Evolutionary conservation across 2,329 filamentous ascomycete species (phyloP), one percentile per base, ranked within the genome.

Genomic region (Epichloe scottii): DNA sequence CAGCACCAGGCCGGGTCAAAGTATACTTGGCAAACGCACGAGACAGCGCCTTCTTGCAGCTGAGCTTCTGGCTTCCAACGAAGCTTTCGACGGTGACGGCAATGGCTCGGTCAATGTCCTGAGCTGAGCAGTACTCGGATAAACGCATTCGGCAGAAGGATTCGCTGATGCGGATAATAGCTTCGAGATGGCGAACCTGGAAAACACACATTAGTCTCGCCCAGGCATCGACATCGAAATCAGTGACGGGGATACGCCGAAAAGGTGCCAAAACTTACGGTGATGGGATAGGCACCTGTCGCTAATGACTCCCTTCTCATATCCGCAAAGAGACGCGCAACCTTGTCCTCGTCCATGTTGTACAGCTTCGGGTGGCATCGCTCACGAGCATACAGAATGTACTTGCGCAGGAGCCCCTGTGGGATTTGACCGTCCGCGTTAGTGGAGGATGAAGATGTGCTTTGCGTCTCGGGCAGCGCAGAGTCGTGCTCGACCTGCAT

Each of bases 281-380:
- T 98, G 56, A 98, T 98, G 4, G 93, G 93, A 67, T 97, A 98
- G 21, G 91, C 93, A 21, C 93, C 93, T 23, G 93, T 98, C 1
- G 90, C 90, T 55, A 96, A 72, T 23, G 85, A 90, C 69, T 98
- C 93, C 58, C 89, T 78, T 59, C 93, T 78, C 91, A 98, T 97
- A 64, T 98, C 93, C 30, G 90, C 87, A 65, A 97, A 98, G 8
- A 98, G 75, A 48, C 91, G 79, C 2, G 93, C 87, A 34, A 98
- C 81, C 73, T 98, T 98, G 71, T 97, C 93, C 66, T 96, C 88
- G 59, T 98, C 93, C 68, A 98, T 95, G 65, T 97, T 88, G 66
- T 96, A 95, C 8, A 98, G 77, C 71, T 95, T 97, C 8, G 93
- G 93, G 50, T 79, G 79, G 67, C 88, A 94, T 61, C 85, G 86